Evolutionary conservation across 768 basidiomycete genomes (phyloP).

Genomic region (Leccinum olivaceopallidum): DNA sequence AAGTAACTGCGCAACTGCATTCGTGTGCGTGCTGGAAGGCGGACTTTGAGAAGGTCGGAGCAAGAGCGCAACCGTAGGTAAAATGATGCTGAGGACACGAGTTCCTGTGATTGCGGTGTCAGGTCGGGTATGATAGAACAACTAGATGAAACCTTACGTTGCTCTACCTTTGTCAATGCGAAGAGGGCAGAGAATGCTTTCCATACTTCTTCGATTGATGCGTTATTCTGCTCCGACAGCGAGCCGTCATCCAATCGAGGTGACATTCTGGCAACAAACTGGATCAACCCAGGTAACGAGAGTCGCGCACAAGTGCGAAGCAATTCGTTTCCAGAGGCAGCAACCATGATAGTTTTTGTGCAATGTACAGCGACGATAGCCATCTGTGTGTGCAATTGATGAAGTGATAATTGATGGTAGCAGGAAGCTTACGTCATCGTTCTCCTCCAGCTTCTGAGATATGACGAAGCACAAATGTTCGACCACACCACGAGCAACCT

Average conservation of each 20-base stretch:
- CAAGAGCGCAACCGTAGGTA: conserved; percentile 75
- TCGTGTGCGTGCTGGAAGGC: conserved; percentile 48
- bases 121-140: conserved; percentile 7
- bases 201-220: conserved; percentile 76
- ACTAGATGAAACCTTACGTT: conserved; percentile 49
- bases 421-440: conserved; percentile 55
- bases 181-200: conserved; percentile 76
- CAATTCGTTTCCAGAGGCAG: conserved; percentile 66
- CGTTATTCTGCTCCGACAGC: conserved; percentile 54
- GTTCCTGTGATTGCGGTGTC: conserved; percentile 47
- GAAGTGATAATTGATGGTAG: background rate
- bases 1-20: conserved; percentile 68
- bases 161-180: conserved; percentile 51
- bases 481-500: conserved; percentile 70
- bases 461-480: conserved; percentile 87
- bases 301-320: conserved; percentile 72
- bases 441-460: conserved; percentile 73
- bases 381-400: conserved; percentile 50
- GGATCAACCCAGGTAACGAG: conserved; percentile 80
- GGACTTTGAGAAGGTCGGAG: conserved; percentile 52
- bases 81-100: conserved; percentile 63
- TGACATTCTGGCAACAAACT: conserved; percentile 71
- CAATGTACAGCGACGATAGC: conserved; percentile 90
- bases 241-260: conserved; percentile 58
- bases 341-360: conserved; percentile 76